Base-by-base conservation (phyloP, 345 rosid species). In the Euphorbia lathyris region DNA sequence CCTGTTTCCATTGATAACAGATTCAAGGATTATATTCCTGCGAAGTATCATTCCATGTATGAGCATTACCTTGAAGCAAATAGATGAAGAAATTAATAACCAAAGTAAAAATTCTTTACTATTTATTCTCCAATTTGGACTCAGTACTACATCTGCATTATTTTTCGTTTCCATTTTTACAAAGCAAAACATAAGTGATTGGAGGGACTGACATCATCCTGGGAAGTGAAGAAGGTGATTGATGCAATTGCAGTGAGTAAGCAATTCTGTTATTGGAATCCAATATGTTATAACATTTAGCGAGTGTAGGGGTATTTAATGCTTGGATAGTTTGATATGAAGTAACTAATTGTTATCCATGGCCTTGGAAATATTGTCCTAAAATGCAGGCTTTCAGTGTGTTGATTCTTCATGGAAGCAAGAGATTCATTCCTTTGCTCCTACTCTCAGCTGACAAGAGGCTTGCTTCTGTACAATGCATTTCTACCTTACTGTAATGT, bases 1-100 rank as follows among this genome's bases (percentile, higher is more conserved):
- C 52, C 51, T 55, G 5, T 29, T 66, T 40, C 53, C 20, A 1
- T 63, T 77, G 12, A 40, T 64, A 27, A 77, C 91, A 88, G 98
- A 74, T 91, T 94, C 87, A 91, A 82, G 80, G 97, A 90, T 76
- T 90, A 72, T 68, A 86, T 94, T 70, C 98, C 98, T 14, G 72
- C 76, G 36, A 91, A 85, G 77, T 77, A 86, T 78, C 94, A 57
- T 42, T 72, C 82, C 69, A 78, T 84, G 59, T 95, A 90, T 42
- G 97, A 95, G 79, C 82, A 86, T 68, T 89, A 87, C 80, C 77
- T 86, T 23, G 76, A 76, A 76, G 81, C 73, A 67, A 82, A 80
- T 29, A n/a, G 76, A 62, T 69, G 80, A 72, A 69, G 73, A 56
- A 48, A 60, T 66, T 27, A 30, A 57, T 51, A 55, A 68, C 47